Evolutionary conservation across 73 alveolate genomes (phyloP).

Genomic region (Tetrahymena elliotti): DNA sequence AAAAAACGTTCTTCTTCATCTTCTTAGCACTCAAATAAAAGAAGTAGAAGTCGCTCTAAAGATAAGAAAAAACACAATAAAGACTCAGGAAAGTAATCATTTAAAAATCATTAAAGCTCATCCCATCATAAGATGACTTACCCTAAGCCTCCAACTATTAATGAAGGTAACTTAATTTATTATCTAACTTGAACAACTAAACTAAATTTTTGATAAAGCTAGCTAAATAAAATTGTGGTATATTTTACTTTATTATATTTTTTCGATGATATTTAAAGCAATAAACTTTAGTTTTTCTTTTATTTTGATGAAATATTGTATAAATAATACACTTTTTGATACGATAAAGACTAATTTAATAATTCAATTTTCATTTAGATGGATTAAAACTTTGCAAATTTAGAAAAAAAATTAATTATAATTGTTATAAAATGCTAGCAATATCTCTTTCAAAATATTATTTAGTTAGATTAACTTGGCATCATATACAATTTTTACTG

Average conservation of each 20-base stretch:
- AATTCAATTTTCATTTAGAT: background rate
- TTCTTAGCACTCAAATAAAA: background rate
- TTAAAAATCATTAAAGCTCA: background rate
- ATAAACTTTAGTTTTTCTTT: background rate
- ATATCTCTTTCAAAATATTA: too few species aligned
- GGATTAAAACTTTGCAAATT: too few species aligned
- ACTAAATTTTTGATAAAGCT: too few species aligned
- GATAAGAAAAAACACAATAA: background rate
- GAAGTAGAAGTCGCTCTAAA: background rate
- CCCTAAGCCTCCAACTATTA: background rate
- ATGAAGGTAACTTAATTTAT: background rate
- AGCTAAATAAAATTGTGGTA: background rate
- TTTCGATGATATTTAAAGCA: background rate
- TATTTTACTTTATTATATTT: background rate
- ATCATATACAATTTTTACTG: too few species aligned
- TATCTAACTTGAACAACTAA: background rate
- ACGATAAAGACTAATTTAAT: background rate
- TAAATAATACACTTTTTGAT: background rate
- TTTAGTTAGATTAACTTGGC: background rate
- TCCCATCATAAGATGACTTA: background rate
- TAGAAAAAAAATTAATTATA: background rate
- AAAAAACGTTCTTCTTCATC: background rate
- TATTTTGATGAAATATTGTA: background rate
- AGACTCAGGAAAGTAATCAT: background rate
- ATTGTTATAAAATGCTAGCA: background rate